Evolutionary conservation across 306 rosid genomes (phyloP).

Genomic region (Rosa rugosa): DNA sequence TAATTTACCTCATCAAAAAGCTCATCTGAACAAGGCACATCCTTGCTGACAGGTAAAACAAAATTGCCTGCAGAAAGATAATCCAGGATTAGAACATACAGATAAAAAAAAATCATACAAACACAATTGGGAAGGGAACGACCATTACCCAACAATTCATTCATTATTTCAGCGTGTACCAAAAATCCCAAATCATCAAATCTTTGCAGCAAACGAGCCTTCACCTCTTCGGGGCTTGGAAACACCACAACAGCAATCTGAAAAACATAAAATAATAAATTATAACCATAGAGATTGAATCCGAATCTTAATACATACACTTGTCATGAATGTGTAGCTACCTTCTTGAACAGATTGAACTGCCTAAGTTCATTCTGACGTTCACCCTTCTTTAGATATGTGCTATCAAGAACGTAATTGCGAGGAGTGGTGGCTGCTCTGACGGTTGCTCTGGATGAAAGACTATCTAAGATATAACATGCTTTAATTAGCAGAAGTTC

Average conservation of each 20-base stretch:
- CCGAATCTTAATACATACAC: background rate
- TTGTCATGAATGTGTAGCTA: background rate
- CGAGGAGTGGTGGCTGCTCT: constrained; percentile 50
- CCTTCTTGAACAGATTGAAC: constrained; percentile 8
- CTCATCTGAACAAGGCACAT: constrained; percentile 49
- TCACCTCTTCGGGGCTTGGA: constrained; percentile 48
- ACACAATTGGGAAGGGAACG: background rate
- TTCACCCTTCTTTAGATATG: constrained; percentile 53
- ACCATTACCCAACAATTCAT: constrained; percentile 44
- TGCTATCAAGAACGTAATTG: constrained; percentile 57
- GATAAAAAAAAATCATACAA: background rate
- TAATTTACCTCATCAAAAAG: constrained; percentile 47
- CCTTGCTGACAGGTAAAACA: constrained; percentile 54
- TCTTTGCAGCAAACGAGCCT: constrained; percentile 39
- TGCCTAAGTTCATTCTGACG: constrained; percentile 52
- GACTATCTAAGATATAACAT: constrained; percentile 40
- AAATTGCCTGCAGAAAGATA: constrained; percentile 39
- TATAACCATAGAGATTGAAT: constrained; percentile 1
- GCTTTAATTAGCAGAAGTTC: constrained; percentile 45
- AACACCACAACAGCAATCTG: constrained; percentile 44
- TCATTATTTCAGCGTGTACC: constrained; percentile 47
- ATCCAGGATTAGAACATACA: background rate
- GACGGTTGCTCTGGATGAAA: constrained; percentile 19
- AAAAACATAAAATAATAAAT: background rate
- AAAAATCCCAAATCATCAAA: constrained; percentile 40